phyloP scores from a whole-genome alignment of 2,329 filamentous ascomycete species.

The Aureobasidium sp. region DNA sequence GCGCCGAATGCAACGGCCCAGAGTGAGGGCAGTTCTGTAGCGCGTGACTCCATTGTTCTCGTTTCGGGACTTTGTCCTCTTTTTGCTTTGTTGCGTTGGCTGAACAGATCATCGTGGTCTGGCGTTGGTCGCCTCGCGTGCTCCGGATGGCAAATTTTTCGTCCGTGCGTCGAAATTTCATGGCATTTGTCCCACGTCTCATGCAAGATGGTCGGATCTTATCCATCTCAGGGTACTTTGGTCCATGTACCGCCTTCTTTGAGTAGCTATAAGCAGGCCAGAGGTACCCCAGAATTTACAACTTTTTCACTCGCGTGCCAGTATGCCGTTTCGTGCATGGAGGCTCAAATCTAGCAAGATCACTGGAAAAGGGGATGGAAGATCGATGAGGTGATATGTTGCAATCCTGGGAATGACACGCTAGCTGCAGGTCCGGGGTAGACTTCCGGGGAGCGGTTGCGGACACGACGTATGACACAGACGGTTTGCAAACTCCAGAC shows the following conservation, averaged over 20 bases:
- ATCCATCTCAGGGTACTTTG: conserved; percentile 1
- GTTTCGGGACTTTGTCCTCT: background rate
- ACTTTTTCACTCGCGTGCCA: conserved; percentile 7
- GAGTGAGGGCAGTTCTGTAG: conserved; percentile 42
- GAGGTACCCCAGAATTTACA: background rate
- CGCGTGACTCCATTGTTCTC: conserved; percentile 9
- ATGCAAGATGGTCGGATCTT: background rate
- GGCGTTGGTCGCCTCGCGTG: conserved; percentile 2
- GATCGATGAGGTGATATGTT: background rate
- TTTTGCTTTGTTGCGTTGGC: conserved; percentile 8
- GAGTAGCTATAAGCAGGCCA: conserved; percentile 1
- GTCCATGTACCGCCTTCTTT: background rate
- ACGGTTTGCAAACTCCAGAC: background rate
- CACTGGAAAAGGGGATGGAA: background rate
- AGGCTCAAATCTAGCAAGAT: background rate
- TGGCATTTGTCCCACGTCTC: background rate
- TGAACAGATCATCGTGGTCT: background rate
- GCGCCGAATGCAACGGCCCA: conserved; percentile 63
- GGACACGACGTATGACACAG: background rate
- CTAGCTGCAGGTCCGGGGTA: background rate
- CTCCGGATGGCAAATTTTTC: background rate
- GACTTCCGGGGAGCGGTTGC: background rate
- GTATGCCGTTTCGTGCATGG: background rate
- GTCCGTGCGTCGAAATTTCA: background rate
- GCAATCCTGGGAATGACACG: conserved; percentile 1